Conservation (phyloP, 305 asterid species). For the Fraxinus angustifolia region DNA sequence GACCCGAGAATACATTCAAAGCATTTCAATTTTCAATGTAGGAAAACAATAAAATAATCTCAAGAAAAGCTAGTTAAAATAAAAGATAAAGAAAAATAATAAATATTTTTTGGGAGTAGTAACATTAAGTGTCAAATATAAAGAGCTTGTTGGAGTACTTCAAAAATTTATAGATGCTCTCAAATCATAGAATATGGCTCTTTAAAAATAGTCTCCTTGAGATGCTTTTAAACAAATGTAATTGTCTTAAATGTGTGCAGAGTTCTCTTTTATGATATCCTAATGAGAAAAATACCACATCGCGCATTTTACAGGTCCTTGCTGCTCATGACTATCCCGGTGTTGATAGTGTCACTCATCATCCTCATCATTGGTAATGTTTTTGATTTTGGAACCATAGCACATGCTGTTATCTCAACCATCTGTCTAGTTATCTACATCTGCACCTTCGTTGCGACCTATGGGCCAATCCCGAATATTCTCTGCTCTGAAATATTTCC, state of each 20-base stretch:
- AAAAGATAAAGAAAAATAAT: too few species aligned
- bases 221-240: background rate
- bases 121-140: background rate
- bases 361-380: slow-evolving; percentile 59
- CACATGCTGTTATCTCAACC: slow-evolving; percentile 70
- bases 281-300: background rate
- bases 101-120: background rate
- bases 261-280: background rate
- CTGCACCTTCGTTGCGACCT: slow-evolving; percentile 81
- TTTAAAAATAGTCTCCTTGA: background rate
- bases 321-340: slow-evolving; percentile 67
- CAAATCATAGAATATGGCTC: too few species aligned
- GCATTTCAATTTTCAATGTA: background rate
- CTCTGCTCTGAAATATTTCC: slow-evolving; percentile 34
- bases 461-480: slow-evolving; percentile 73
- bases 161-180: background rate
- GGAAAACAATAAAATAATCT: too few species aligned
- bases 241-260: background rate
- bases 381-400: slow-evolving; percentile 45
- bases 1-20: background rate
- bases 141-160: background rate
- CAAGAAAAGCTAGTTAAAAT: too few species aligned
- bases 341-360: slow-evolving; percentile 53
- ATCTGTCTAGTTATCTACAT: slow-evolving; percentile 62
- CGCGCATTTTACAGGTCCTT: slow-evolving; percentile 46